Evolutionary conservation across 139 green algal genomes (phyloP), one percentile per base, ranked within the genome.

Genomic region (Tetraselmis chui): DNA sequence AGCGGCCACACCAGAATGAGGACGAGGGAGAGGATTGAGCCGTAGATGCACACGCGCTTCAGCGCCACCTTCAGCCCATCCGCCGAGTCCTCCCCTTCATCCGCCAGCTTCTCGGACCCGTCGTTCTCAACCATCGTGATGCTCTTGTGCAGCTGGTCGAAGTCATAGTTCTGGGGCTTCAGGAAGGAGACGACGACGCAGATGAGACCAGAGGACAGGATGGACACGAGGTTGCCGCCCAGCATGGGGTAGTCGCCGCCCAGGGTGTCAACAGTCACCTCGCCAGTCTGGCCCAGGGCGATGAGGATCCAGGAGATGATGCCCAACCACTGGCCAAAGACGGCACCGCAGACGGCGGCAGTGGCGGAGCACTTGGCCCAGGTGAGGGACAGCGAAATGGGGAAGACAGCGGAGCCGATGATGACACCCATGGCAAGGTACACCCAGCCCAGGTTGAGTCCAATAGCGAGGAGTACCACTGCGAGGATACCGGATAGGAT

Each of bases 341-440:
- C 67, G 30, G 94, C 87, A 28, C 92, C 92, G n/a, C 82, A 83
- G 76, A 96, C 93, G 74, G 94, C 94, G 28, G 88, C 93, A 2
- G 59, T 77, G 26, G 88, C 87, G 23, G 67, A 90, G 85, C 87
- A 91, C 84, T 96, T 96, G 28, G 81, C 84, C 84, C 84, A 87
- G 25, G 77, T 25, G 30, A 93, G 84, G 76, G 86, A 89, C 24
- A 87, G 81, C 28, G 92, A 87, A 59, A 97, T 92, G 31, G 90
- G 95, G 79, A 93, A 87, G 45, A 98, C 95, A 25, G 95, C 95
- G 23, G 90, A 95, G 59, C 95, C 94, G 77, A 98, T 95, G 30
- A 96, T 84, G 32, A 97, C 90, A 32, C 94, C 94, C 93, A 96
- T 96, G 81, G 85, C 83, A 27, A 95, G 84, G 83, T 96, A 97